Evolutionary conservation across 2,329 filamentous ascomycete genomes (phyloP), one percentile per base, ranked within the genome.

Genomic region (Fusarium hostae): DNA sequence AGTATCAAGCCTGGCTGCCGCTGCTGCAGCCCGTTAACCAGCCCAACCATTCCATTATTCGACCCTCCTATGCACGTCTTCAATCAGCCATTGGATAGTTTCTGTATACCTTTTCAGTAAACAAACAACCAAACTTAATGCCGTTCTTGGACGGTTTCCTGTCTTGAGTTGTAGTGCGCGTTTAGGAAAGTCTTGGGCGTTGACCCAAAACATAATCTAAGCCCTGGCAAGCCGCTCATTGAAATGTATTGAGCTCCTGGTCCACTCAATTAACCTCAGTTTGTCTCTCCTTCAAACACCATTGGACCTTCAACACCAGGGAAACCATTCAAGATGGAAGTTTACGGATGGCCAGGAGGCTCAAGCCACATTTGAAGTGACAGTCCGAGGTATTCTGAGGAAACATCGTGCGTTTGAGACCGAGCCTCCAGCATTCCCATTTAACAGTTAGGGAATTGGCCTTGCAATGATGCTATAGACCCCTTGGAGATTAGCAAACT

Each of bases 281-380:
- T 55, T 71, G 68, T 71, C 67, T 71, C 63, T 59, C 39, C 35
- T 56, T 71, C 67, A 71, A 71, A 71, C 68, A 58, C 37, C 28
- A 62, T 41, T 71, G 51, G 57, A 22, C 12, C 28, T 41, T 62
- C 15, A 55, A 59, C 32, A 22, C 48, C 9, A 54, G 37, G 32
- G 40, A 34, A 54, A 58, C 30, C 34, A 47, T 16, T 22, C 41
- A 58, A 30, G 37, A 51, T 55, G 50, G 20, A 37, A 37, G n/a
- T 15, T 9, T 45, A 51, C 30, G n/a, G 28, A 59, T 34, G 28
- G 18, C 37, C 48, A 41, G 16, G 34, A 34, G 28, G 26, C 20
- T 32, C 16, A 34, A 28, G 18, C 41, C 16, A 28, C 35, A n/a
- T 50, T 41, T 52, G n/a, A 32, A 45, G 55, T 50, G 35, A 48